A percentile compares a stretch with the other conserved stretches of the same genome.
These are phyloP conservation scores for Dothideomycetidae sp. DNA, from an alignment of 2,329 filamentous ascomycete genomes.

Conservation along the genomic window DNA sequence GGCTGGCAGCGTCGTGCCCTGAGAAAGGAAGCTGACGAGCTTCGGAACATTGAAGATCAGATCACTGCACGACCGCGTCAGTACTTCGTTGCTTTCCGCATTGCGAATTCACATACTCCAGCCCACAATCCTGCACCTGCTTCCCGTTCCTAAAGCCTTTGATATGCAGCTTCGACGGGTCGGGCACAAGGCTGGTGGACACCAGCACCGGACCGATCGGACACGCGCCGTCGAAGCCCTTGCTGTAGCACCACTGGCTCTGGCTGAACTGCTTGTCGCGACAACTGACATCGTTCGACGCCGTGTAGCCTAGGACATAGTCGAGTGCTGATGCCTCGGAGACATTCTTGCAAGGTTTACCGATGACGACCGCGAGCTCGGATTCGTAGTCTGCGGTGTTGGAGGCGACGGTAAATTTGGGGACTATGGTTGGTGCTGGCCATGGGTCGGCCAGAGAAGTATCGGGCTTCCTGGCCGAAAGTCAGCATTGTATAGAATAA, in stretches of 20 bases:
- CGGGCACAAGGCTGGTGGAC: slow-evolving; percentile 7
- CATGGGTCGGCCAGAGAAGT: slow-evolving; percentile 42
- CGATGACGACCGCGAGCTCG: slow-evolving; percentile 44
- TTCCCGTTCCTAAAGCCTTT: slow-evolving; percentile 29
- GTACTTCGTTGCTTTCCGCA: background rate
- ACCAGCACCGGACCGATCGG: slow-evolving; percentile 30
- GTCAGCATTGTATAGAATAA: background rate
- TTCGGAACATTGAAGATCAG: slow-evolving; percentile 40
- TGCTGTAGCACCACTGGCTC: slow-evolving; percentile 44
- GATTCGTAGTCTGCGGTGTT: slow-evolving; percentile 46
- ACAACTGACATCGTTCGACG: slow-evolving; percentile 49
- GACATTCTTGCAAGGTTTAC: slow-evolving; percentile 40
- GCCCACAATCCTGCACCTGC: slow-evolving; percentile 35
- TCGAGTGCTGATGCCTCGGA: slow-evolving; percentile 41
- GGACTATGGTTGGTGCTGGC: slow-evolving; percentile 36
- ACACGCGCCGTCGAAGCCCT: slow-evolving; percentile 44
- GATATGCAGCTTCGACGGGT: slow-evolving; percentile 37
- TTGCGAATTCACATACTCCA: slow-evolving; percentile 23
- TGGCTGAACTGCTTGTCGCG: slow-evolving; percentile 41
- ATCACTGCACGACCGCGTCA: slow-evolving; percentile 26
- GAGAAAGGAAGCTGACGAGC: slow-evolving; percentile 27
- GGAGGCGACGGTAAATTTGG: slow-evolving; percentile 38
- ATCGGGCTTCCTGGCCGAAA: slow-evolving; percentile 34
- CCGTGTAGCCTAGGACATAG: slow-evolving; percentile 50
- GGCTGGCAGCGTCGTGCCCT: slow-evolving; percentile 29